phyloP scores from a whole-genome alignment of 1,139 yeast species.

The Kodamaea suecica region DNA sequence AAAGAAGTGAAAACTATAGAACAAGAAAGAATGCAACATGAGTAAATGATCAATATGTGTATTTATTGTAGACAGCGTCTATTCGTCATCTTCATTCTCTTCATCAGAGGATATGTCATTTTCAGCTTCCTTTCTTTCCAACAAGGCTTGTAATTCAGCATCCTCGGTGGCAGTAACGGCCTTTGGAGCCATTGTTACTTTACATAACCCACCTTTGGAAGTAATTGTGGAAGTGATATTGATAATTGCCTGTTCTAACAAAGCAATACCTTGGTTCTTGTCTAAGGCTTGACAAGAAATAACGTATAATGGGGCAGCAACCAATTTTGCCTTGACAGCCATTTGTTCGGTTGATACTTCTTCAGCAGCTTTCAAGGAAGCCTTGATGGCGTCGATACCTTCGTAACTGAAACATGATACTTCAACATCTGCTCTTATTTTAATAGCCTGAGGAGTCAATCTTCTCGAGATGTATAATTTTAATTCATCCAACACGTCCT shows the following conservation, averaged over 20 bases:
- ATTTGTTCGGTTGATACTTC: conserved; percentile 76
- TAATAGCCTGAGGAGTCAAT: conserved; percentile 96
- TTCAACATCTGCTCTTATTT: conserved; percentile 96
- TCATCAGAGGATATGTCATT: conserved; percentile 45
- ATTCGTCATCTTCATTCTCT: conserved; percentile 33
- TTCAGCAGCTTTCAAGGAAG: conserved; percentile 86
- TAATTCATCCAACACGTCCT: conserved; percentile 74
- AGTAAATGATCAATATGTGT: neutral
- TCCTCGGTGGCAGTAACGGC: conserved; percentile 98
- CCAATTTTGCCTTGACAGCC: conserved; percentile 87
- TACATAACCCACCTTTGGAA: conserved; percentile 79
- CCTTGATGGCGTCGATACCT: conserved; percentile 96
- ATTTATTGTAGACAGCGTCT: too few relatives aligned
- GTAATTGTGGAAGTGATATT: conserved; percentile 68
- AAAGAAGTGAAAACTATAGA: conserved; percentile 5
- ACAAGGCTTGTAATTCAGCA: conserved; percentile 92
- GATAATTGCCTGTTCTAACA: conserved; percentile 75
- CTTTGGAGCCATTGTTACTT: conserved; percentile 96
- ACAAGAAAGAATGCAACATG: conserved; percentile 6
- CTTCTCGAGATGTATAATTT: conserved; percentile 85
- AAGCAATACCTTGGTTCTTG: conserved; percentile 80
- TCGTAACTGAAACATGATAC: conserved; percentile 96
- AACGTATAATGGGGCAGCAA: conserved; percentile 97
- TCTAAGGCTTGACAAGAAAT: conserved; percentile 91
- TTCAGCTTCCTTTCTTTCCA: conserved; percentile 55